These are phyloP conservation scores for Cordyceps cateniannulata DNA, from an alignment of 2,329 filamentous ascomycete genomes.

Conservation along the genomic window DNA sequence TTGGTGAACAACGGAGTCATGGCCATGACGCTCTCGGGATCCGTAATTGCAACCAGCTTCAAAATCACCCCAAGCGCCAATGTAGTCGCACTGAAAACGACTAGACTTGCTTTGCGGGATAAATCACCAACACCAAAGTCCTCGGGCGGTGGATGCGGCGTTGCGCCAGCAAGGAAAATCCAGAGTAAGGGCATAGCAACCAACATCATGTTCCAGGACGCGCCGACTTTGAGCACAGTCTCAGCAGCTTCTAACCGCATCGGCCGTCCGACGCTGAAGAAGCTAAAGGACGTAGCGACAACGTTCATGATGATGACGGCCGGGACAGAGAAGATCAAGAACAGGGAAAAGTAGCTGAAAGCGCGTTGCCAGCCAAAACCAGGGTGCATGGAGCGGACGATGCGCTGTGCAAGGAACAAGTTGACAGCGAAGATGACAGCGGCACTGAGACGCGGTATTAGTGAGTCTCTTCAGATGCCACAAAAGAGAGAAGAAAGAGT, in stretches of 20 bases:
- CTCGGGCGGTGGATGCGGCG: slow-evolving; percentile 24
- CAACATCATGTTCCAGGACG: slow-evolving; percentile 19
- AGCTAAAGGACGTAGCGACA: slow-evolving; percentile 21
- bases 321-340: slow-evolving; percentile 23
- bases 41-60: slow-evolving; percentile 10
- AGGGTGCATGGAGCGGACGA: slow-evolving; percentile 32
- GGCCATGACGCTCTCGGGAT: slow-evolving; percentile 13
- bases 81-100: slow-evolving; percentile 17
- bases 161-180: slow-evolving; percentile 19
- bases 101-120: slow-evolving; percentile 23
- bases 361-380: slow-evolving; percentile 26
- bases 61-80: slow-evolving; percentile 18
- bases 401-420: slow-evolving; percentile 32
- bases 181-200: slow-evolving; percentile 18
- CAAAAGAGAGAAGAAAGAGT: not conserved
- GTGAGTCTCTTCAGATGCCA: not conserved
- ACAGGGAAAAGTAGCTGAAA: slow-evolving; percentile 19
- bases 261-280: slow-evolving; percentile 11
- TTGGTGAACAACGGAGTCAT: slow-evolving; percentile 24
- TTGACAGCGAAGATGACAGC: slow-evolving; percentile 30
- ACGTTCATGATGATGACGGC: slow-evolving; percentile 27
- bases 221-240: slow-evolving; percentile 17
- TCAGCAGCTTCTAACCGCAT: slow-evolving; percentile 4
- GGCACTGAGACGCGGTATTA: slow-evolving; percentile 20
- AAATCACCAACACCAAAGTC: slow-evolving; percentile 27